Evolutionary conservation across 106 monocot genomes (phyloP).

Genomic region (Ottelia alismoides): DNA sequence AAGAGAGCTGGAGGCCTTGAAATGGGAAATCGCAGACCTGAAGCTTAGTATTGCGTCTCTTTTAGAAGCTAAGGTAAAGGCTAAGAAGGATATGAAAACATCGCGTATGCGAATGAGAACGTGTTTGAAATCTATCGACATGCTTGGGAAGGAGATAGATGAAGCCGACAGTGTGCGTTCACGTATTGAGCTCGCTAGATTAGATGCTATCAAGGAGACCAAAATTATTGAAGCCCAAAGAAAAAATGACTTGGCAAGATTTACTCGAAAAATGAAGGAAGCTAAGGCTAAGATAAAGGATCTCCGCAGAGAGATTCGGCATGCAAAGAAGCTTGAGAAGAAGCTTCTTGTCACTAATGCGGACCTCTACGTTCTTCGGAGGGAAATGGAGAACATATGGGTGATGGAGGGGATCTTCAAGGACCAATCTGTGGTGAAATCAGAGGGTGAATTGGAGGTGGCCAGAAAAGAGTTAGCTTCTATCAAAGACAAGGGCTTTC

Average conservation of each 20-base stretch:
- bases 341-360: conserved; percentile 40
- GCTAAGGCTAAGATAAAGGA: conserved; percentile 19
- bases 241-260: conserved; percentile 16
- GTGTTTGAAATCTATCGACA: conserved; percentile 16
- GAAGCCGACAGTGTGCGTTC: conserved; percentile 57
- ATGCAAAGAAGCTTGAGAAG: conserved; percentile 25
- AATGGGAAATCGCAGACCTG: conserved; percentile 33
- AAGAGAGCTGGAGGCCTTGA: conserved; percentile 25
- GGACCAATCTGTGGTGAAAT: background rate
- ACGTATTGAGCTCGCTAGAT: conserved; percentile 79
- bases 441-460: conserved; percentile 25
- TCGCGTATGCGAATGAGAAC: conserved; percentile 7
- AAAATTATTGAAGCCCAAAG: conserved; percentile 47
- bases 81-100: conserved; percentile 25
- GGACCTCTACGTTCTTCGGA: conserved; percentile 43
- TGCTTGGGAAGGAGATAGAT: conserved; percentile 39
- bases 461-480: conserved; percentile 37
- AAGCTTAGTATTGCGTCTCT: conserved; percentile 28
- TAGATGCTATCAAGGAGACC: conserved; percentile 64
- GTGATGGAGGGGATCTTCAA: conserved; percentile 28
- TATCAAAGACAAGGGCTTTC: conserved; percentile 55
- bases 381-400: conserved; percentile 46
- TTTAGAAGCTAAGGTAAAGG: conserved; percentile 27
- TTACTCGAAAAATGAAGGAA: conserved; percentile 23
- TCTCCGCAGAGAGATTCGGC: conserved; percentile 22